Conservation (phyloP, 108 stramenopile genomes). For the Stephanodiscus minutulus region DNA sequence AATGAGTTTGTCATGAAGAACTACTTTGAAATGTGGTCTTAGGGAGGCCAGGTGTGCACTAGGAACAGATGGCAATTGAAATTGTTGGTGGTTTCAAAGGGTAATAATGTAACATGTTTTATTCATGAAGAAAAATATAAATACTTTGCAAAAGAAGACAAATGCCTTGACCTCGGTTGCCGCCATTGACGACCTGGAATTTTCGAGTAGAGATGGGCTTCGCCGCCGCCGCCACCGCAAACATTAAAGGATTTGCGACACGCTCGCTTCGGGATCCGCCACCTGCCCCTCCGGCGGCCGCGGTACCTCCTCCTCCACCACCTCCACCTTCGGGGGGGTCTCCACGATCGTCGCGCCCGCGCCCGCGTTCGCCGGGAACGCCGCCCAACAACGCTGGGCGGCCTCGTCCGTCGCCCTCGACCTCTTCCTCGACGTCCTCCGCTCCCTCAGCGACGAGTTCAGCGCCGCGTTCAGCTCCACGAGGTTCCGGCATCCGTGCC, state of each 20-base stretch:
- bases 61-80: too few relatives aligned
- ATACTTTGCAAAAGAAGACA: too few relatives aligned
- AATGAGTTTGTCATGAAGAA: too few relatives aligned
- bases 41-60: too few relatives aligned
- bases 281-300: not conserved
- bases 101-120: not conserved
- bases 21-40: too few relatives aligned
- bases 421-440: conserved; percentile 29
- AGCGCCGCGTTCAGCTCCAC: conserved; percentile 14
- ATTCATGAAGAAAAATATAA: too few relatives aligned
- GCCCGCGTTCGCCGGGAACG: not conserved
- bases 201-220: not conserved
- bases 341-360: not conserved
- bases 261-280: not conserved
- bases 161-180: not conserved
- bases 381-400: not conserved
- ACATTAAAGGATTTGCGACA: not conserved
- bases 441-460: conserved; percentile 29
- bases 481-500: conserved; percentile 32
- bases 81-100: not conserved
- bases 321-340: not conserved
- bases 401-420: conserved; percentile 3
- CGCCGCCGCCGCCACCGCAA: not conserved
- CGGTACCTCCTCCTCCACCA: not conserved
- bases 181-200: not conserved